Base-by-base conservation (phyloP, 768 basidiomycete genomes). In the Chiua virens region DNA sequence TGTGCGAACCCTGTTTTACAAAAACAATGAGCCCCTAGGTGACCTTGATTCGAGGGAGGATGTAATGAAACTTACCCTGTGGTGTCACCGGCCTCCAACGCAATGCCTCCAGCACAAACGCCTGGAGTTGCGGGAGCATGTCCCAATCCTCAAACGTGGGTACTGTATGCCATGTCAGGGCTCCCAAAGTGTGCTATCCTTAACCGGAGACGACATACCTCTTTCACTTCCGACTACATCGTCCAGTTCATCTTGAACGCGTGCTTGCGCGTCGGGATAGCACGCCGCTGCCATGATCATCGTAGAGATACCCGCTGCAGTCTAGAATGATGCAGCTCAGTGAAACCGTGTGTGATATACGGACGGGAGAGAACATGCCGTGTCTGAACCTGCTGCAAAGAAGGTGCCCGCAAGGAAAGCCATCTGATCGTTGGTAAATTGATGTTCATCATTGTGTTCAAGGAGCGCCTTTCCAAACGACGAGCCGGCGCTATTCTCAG, bases 331-430 rank as follows among this genome's bases (percentile, higher is more conserved):
- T 17, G 10, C 13, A 40, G 3, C 15, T 9, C n/a, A 21, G 35
- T 34, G 11, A 37, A 35, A 3, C 9, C 22, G 17, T 14, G 22
- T 17, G 17, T 20, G 18, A 8, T 15, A 39, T 9, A 7, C 10
- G 14, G 6, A 18, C 14, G 10, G n/a, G 27, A 21, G 7, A 23
- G n/a, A 18, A 40, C 63, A 39, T 42, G 65, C 71, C 23, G 83
- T 83, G 54, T 82, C 81, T 0, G 77, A 75, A 4, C 82, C 82
- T 10, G 82, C 82, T 22, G 80, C 81, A 50, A 83, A 85, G 69
- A 85, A 75, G 30, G 74, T 73, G 1, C 83, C 83, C 1, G 78
- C 79, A 18, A 85, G 73, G 59, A 82, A 85, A 1, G 81, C 75
- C 4, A 75, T 73, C 55, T 85, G 81, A 47, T 77, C 69, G 46